Base-by-base conservation (phyloP, 1,284 basidiomycete species). In the Hypsizygus ulmarius region DNA sequence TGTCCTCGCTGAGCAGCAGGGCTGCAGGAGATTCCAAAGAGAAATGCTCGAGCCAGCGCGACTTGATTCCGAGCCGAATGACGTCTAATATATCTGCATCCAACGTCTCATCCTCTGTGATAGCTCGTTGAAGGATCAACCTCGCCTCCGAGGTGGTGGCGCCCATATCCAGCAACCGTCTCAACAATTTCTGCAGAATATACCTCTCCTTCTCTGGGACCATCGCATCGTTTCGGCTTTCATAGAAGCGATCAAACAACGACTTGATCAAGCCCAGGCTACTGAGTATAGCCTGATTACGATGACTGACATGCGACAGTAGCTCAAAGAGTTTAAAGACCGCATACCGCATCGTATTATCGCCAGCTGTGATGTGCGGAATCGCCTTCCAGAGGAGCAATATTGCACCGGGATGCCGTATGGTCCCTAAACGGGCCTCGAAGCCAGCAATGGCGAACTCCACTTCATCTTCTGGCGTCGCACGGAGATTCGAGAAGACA, bases 21-120 rank as follows among this genome's bases (percentile, higher is more conserved):
- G 74, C 66, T 2, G 84, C 77, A 4, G 67, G 61, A 2, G 73
- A 72, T 59, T 81, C 80, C 54, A 90, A 66, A 3, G 81, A 86
- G 51, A 90, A 77, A 58, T 90, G 87, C 50, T 81, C 77, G 0
- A 83, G 78, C 87, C 87, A 90, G 25, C 79, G 75, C 37, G 81
- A 79, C 61, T 78, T 84, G 73, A 87, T 81, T 0, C 78, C 79
- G 28, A 77, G 72, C 7, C 84, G 77, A 45, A 90, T 71, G 16
- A 88, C 64, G 41, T 90, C 87, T 35, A 89, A 63, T 35, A 87
- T 72, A 43, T 87, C 84, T 7, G 68, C 59, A 51, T 90, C 79
- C 28, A 89, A 62, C 0, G 62, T 67, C 9, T 69, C 70, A 37
- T 73, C 68, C 5, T 64, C 68, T 44, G 65, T 72, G 34, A 87